A percentile compares a stretch with the other conserved stretches of the same genome.
phyloP scores from a whole-genome alignment of 2,329 filamentous ascomycete genomes.

The Fusarium pininemorale region DNA sequence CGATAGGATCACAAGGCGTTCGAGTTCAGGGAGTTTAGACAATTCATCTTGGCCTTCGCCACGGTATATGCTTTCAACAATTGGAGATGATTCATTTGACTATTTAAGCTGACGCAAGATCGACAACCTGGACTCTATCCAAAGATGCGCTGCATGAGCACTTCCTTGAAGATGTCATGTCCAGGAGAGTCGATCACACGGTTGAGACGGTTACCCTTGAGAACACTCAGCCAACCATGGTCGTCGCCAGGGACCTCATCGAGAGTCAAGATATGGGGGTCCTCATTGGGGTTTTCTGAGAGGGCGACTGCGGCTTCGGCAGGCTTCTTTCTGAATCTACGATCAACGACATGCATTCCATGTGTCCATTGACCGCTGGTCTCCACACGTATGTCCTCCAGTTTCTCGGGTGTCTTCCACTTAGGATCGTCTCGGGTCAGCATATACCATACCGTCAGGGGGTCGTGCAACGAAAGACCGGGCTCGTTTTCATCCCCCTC shows the following conservation, averaged over 20 bases:
- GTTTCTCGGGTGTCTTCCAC: constrained; percentile 66
- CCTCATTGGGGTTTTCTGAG: constrained; percentile 53
- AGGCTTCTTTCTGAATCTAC: constrained; percentile 66
- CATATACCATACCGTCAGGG: constrained; percentile 82
- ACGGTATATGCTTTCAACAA: constrained; percentile 27
- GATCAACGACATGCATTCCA: constrained; percentile 88
- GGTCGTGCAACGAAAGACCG: constrained; percentile 77
- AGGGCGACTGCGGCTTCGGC: constrained; percentile 53
- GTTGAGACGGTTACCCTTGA: constrained; percentile 81
- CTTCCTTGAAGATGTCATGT: constrained; percentile 70
- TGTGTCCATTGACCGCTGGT: constrained; percentile 93
- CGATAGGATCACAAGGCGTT: constrained; percentile 38
- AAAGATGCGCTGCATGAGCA: constrained; percentile 74
- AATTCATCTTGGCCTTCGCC: constrained; percentile 36
- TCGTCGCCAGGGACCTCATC: constrained; percentile 74
- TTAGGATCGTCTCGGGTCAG: constrained; percentile 66
- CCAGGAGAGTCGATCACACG: constrained; percentile 78
- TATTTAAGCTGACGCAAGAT: constrained; percentile 27
- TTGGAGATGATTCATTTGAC: constrained; percentile 14
- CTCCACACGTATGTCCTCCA: constrained; percentile 89
- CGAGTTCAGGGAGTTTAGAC: constrained; percentile 42
- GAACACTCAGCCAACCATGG: constrained; percentile 77
- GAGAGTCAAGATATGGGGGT: constrained; percentile 50
- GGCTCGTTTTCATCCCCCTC: constrained; percentile 66
- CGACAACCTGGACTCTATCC: constrained; percentile 40